Conservation (phyloP, 2,329 filamentous ascomycete genomes). For the Fusarium nurragi region DNA sequence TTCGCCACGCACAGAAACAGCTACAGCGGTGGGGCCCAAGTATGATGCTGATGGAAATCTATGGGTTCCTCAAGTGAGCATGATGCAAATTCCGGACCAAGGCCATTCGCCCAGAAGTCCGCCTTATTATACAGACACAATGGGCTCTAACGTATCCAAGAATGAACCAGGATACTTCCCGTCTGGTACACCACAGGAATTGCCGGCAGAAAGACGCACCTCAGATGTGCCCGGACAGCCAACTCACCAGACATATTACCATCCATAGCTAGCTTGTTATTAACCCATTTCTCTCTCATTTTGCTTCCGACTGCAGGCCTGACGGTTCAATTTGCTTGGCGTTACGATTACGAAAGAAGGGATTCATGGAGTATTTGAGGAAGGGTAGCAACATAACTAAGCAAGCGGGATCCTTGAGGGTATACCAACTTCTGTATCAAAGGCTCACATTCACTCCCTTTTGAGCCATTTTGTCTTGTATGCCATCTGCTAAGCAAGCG, state of each 20-base stretch:
- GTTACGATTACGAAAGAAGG: constrained; percentile 10
- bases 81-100: constrained; percentile 42
- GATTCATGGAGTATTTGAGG: constrained; percentile 24
- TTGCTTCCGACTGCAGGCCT: constrained; percentile 1
- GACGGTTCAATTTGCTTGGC: constrained; percentile 16
- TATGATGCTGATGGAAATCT: constrained; percentile 47
- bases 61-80: constrained; percentile 49
- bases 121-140: constrained; percentile 30
- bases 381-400: background rate
- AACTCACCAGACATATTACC: constrained; percentile 41
- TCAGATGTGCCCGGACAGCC: constrained; percentile 17
- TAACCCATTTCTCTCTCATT: constrained; percentile 1
- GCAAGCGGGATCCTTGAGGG: constrained; percentile 16
- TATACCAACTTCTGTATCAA: constrained; percentile 20
- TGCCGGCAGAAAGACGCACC: constrained; percentile 33
- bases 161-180: constrained; percentile 31
- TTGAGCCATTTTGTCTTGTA: constrained; percentile 15
- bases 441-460: constrained; percentile 28
- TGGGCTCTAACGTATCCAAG: constrained; percentile 31
- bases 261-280: constrained; percentile 24
- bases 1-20: constrained; percentile 31
- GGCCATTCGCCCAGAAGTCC: constrained; percentile 33
- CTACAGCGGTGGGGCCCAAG: constrained; percentile 39
- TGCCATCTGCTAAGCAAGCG: constrained; percentile 1
- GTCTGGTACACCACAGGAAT: constrained; percentile 38